Conservation (phyloP, 176 grass and related monocot species). For the Aegilops speltoides region DNA sequence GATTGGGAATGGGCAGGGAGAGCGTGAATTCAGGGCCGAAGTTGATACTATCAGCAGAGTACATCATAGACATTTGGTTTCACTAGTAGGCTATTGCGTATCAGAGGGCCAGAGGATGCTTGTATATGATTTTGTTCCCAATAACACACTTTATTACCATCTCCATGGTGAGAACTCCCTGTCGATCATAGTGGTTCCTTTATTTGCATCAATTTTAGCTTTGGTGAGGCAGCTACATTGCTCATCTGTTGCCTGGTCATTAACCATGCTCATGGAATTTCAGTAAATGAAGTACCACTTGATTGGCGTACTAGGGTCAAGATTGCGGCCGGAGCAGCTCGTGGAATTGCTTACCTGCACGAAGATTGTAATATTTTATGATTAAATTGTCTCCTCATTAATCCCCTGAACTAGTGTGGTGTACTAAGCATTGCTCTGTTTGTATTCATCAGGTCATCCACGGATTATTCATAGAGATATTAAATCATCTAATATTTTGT, state of each 20-base stretch:
- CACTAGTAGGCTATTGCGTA: constrained; percentile 73
- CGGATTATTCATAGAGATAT: constrained; percentile 99
- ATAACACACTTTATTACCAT: constrained; percentile 78
- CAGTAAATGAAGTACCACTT: constrained; percentile 66
- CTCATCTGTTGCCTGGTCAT: constrained; percentile 12
- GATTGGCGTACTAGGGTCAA: constrained; percentile 89
- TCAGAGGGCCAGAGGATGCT: constrained; percentile 63
- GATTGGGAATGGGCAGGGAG: constrained; percentile 63
- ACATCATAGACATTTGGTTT: constrained; percentile 85
- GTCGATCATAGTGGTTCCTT: not conserved
- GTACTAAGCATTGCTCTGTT: constrained; percentile 31
- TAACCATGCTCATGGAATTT: constrained; percentile 41
- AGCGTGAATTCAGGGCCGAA: constrained; percentile 77
- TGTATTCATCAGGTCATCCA: constrained; percentile 79
- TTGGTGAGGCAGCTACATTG: not conserved
- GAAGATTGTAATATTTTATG: constrained; percentile 83
- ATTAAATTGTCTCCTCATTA: not conserved
- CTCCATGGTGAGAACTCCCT: constrained; percentile 59
- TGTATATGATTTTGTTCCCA: constrained; percentile 86
- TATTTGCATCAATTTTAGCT: not conserved
- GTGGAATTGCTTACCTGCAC: constrained; percentile 94
- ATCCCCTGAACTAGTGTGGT: constrained; percentile 15
- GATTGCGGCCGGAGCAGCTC: constrained; percentile 95
- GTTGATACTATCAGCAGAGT: constrained; percentile 83
- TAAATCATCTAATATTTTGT: constrained; percentile 99